Evolutionary conservation across 495 filamentous ascomycete genomes (phyloP).

Genomic region (Lasiosphaeriaceae sp.): DNA sequence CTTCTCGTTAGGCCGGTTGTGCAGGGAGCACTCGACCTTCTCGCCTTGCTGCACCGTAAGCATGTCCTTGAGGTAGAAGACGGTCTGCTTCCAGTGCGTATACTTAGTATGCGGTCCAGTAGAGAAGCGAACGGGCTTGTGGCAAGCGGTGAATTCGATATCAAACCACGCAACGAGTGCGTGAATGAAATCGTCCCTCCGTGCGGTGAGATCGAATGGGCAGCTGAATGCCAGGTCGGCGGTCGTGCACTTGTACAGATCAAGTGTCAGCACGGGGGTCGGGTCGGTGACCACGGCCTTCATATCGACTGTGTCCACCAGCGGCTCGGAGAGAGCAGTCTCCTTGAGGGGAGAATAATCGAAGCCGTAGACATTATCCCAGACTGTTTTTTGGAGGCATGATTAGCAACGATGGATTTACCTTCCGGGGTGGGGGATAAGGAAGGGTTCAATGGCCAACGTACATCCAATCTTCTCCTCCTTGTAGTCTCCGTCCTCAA

Average conservation of each 20-base stretch:
- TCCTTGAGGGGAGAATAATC: conserved; percentile 67
- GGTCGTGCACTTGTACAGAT: conserved; percentile 64
- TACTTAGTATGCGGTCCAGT: conserved; percentile 88
- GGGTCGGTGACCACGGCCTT: conserved; percentile 77
- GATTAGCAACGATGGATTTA: neutral
- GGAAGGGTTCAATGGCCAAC: conserved; percentile 11
- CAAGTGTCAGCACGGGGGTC: conserved; percentile 60
- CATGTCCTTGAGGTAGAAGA: conserved; percentile 82
- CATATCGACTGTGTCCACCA: conserved; percentile 67
- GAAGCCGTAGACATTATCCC: conserved; percentile 81
- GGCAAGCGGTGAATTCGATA: conserved; percentile 94
- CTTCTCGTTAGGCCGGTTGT: conserved; percentile 85
- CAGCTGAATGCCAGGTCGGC: conserved; percentile 63
- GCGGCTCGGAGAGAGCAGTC: conserved; percentile 67
- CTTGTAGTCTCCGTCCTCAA: conserved; percentile 81
- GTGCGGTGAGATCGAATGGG: conserved; percentile 62
- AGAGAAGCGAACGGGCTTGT: conserved; percentile 78
- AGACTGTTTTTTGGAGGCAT: conserved; percentile 49
- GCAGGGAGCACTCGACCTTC: conserved; percentile 63
- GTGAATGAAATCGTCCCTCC: conserved; percentile 87
- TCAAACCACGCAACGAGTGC: conserved; percentile 98
- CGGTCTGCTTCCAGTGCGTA: conserved; percentile 94
- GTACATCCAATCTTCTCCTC: conserved; percentile 65
- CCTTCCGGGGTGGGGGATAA: neutral
- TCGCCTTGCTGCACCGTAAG: conserved; percentile 80